These are phyloP conservation scores for Saprolegnia parasitica DNA, from an alignment of 352 stramenopile species.

Conservation along the genomic window DNA sequence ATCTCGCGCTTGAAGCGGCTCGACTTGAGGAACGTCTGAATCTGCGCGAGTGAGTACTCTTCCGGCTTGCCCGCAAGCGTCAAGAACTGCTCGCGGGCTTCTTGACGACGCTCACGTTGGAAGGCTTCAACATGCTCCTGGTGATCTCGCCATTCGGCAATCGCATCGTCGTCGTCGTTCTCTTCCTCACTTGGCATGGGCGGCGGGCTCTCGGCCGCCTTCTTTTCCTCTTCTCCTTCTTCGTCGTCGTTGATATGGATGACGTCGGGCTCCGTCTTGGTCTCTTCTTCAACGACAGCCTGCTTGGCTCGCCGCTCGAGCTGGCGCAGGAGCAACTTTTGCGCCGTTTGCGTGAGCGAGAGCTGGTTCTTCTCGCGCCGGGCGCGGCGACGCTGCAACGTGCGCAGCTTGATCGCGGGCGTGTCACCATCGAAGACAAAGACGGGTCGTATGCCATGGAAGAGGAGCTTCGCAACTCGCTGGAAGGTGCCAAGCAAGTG, in stretches of 20 bases:
- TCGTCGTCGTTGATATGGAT: conserved; percentile 31
- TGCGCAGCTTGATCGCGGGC: conserved; percentile 94
- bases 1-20: conserved; percentile 86
- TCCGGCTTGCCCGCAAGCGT: conserved; percentile 90
- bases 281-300: neutral
- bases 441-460: conserved; percentile 95
- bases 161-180: conserved; percentile 33
- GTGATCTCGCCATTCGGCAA: conserved; percentile 49
- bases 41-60: conserved; percentile 93
- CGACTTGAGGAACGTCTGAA: conserved; percentile 93
- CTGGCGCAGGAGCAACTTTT: conserved; percentile 93
- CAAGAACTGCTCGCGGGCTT: conserved; percentile 94
- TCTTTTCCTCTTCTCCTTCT: conserved; percentile 33
- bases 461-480: conserved; percentile 92
- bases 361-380: conserved; percentile 62
- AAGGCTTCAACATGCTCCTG: conserved; percentile 49
- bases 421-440: conserved; percentile 99
- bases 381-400: conserved; percentile 50
- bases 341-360: conserved; percentile 85
- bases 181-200: neutral
- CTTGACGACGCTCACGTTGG: conserved; percentile 76
- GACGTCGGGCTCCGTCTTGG: conserved; percentile 15
- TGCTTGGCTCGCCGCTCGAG: conserved; percentile 57
- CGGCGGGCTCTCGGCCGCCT: neutral
- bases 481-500: conserved; percentile 94